phyloP scores from a whole-genome alignment of 1,139 yeast species.

The Suhomyces ambrosiae region DNA sequence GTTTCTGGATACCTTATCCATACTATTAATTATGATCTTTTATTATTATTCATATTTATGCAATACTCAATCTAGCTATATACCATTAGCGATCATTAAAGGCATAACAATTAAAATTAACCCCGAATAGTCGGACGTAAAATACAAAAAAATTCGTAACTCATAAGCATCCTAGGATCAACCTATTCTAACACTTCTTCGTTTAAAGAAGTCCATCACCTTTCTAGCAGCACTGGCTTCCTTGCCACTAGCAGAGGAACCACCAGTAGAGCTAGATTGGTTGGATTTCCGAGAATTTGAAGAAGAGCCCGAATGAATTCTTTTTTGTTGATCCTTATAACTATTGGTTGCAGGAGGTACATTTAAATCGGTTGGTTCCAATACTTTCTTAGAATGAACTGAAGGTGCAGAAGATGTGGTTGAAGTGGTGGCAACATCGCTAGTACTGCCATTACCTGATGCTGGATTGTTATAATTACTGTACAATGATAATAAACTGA shows the following conservation, averaged over 20 bases:
- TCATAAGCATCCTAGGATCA: slow-evolving; percentile 7
- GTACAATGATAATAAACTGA: slow-evolving; percentile 57
- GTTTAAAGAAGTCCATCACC: slow-evolving; percentile 79
- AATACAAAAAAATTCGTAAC: slow-evolving; percentile 9
- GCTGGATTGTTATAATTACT: slow-evolving; percentile 35
- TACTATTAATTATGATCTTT: neutral
- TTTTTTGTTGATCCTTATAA: slow-evolving; percentile 16
- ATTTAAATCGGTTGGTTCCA: slow-evolving; percentile 46
- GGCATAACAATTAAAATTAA: slow-evolving; percentile 9
- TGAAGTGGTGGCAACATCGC: slow-evolving; percentile 14
- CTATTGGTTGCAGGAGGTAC: slow-evolving; percentile 13
- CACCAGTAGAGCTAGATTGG: slow-evolving; percentile 16
- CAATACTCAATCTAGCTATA: slow-evolving; percentile 3
- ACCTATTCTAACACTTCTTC: slow-evolving; percentile 59
- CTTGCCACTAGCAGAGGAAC: slow-evolving; percentile 35
- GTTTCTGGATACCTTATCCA: no score
- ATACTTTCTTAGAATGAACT: slow-evolving; percentile 30
- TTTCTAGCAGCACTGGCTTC: slow-evolving; percentile 75
- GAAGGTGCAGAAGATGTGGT: slow-evolving; percentile 14
- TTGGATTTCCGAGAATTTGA: slow-evolving; percentile 19
- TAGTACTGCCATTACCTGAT: slow-evolving; percentile 4
- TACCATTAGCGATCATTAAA: slow-evolving; percentile 9
- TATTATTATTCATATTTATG: neutral
- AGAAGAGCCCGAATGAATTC: slow-evolving; percentile 19
- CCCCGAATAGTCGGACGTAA: slow-evolving; percentile 3